Base-by-base conservation (phyloP, 176 grass and related monocot species). In the Ensete glaucum region DNA sequence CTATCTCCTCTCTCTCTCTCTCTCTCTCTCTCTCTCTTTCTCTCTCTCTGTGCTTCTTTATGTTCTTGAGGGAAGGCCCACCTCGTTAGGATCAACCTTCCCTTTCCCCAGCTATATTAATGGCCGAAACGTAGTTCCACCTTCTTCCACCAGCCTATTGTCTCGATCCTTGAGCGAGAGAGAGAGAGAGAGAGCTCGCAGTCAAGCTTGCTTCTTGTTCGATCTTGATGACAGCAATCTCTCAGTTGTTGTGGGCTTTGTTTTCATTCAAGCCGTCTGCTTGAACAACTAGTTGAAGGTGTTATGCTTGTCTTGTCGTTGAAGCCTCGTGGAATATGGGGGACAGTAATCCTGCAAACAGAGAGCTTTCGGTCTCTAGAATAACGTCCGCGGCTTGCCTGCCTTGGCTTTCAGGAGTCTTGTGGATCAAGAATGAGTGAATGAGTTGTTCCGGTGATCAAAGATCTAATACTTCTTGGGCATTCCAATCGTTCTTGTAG, bases 281-380 rank as follows among this genome's bases (percentile, higher is more conserved):
- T 14, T 58, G 3, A 43, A 43, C 34, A 43, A 4, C 34, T 43
- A 43, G 34, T 43, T 43, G 34, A 43, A 4, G 4, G 4, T 3
- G 34, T 50, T 79, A 79, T 79, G 69, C 66, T 79, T 29, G 1
- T 24, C 77, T 79, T 79, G 65, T 59, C 20, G 52, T 22, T 50
- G 52, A 79, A 79, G 77, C 2, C 19, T 70, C n/a, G 11, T 50
- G 27, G 77, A 79, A 79, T 79, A 71, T 70, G 53, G 58, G 11
- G 26, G 52, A 24, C 59, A 29, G 16, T 77, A 77, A 23, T 51
- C 62, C 29, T 52, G 27, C 75, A 77, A 79, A 53, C 70, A 69
- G 65, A 57, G 43, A 20, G 53, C 67, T 23, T 57, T 53, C 19
- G 58, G 23, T 56, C 17, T 77, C 34, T 29, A 63, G 58, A 43